A percentile compares a stretch with the other conserved stretches of the same genome.
Evolutionary conservation across 2,329 filamentous ascomycete genomes (phyloP).

Genomic region (Pseudogymnoascus sp.): DNA sequence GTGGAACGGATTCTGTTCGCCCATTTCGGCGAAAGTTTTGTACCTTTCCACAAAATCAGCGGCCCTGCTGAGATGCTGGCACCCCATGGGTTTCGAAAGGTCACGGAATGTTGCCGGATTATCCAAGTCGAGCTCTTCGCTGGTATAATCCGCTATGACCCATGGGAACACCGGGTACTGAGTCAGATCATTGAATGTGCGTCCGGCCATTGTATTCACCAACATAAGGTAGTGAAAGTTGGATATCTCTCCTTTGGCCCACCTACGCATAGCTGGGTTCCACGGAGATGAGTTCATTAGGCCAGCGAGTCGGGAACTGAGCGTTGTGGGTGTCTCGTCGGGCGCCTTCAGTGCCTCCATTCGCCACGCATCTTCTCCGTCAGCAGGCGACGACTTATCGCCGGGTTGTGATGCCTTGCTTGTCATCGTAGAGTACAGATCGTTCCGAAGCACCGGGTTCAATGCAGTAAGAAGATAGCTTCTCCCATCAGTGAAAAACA

Average conservation of each 20-base stretch:
- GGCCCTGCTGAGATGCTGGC: conserved; percentile 70
- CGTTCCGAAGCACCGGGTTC: conserved; percentile 65
- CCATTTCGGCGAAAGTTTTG: conserved; percentile 82
- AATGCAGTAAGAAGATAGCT: conserved; percentile 89
- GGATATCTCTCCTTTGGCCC: conserved; percentile 90
- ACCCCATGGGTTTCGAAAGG: conserved; percentile 92
- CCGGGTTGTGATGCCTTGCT: conserved; percentile 74
- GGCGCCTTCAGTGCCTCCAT: conserved; percentile 71
- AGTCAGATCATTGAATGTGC: conserved; percentile 95
- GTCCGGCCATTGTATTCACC: conserved; percentile 91
- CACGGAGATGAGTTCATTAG: conserved; percentile 79
- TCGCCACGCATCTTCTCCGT: conserved; percentile 85
- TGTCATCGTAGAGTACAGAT: conserved; percentile 68
- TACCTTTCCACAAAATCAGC: conserved; percentile 78
- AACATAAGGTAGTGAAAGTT: conserved; percentile 99
- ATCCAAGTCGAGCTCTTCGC: conserved; percentile 79
- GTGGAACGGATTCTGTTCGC: conserved; percentile 75
- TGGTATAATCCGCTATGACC: conserved; percentile 93
- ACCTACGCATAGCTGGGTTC: conserved; percentile 79
- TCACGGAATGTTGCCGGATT: conserved; percentile 84
- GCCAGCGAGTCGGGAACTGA: conserved; percentile 72
- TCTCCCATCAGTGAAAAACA: conserved; percentile 93
- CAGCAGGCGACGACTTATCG: conserved; percentile 59
- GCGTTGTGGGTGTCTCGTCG: conserved; percentile 51
- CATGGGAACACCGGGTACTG: conserved; percentile 98